phyloP scores from a whole-genome alignment of 495 filamentous ascomycete species.

The Penicillium atrosanguineum region DNA sequence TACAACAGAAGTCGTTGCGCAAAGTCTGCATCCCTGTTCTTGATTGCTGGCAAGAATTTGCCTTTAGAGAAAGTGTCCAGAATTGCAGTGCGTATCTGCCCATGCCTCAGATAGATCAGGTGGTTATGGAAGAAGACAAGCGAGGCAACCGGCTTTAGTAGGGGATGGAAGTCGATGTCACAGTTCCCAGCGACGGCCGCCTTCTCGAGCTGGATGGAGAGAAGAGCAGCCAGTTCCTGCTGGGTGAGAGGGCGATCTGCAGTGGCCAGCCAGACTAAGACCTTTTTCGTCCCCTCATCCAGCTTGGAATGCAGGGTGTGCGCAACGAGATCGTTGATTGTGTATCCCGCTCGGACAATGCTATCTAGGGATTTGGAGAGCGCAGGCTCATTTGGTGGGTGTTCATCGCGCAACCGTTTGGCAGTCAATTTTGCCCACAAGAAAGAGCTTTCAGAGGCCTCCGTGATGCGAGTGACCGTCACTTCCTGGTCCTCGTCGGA shows the following conservation, averaged over 20 bases:
- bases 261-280: conserved; percentile 19
- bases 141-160: conserved; percentile 18
- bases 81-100: conserved; percentile 16
- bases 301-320: conserved; percentile 17
- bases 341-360: conserved; percentile 11
- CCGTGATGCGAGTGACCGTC: conserved; percentile 17
- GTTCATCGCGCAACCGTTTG: conserved; percentile 14
- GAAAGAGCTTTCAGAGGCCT: conserved; percentile 26
- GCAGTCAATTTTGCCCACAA: conserved; percentile 25
- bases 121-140: conserved; percentile 22
- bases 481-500: conserved; percentile 9
- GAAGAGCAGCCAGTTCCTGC: conserved; percentile 18
- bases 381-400: conserved; percentile 1
- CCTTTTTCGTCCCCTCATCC: conserved; percentile 12
- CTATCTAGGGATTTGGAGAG: conserved; percentile 12
- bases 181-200: conserved; percentile 6
- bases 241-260: conserved; percentile 19
- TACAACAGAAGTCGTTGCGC: conserved; percentile 16
- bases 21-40: conserved; percentile 19
- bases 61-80: conserved; percentile 15
- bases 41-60: conserved; percentile 11
- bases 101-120: conserved; percentile 22
- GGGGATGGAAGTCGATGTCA: conserved; percentile 1
- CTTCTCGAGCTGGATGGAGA: conserved; percentile 22
- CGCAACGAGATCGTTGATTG: conserved; percentile 18